A percentile compares a stretch with the other conserved stretches of the same genome.
Evolutionary conservation across 163 green algal genomes (phyloP).

Genomic region (Volvox carteri): DNA sequence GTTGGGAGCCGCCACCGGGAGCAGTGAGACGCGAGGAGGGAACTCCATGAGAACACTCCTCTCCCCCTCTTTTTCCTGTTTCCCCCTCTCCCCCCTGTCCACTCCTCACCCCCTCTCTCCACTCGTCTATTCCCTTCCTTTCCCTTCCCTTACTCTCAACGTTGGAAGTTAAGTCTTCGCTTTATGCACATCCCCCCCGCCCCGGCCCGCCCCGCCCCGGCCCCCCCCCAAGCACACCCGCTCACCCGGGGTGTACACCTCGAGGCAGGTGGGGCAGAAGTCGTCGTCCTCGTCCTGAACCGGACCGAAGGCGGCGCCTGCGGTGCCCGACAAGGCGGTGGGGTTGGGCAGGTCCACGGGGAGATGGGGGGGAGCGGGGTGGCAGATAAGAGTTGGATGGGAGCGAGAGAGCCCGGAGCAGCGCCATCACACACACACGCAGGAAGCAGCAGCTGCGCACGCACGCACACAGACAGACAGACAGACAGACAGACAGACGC

Average conservation of each 20-base stretch:
- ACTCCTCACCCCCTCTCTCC: neutral
- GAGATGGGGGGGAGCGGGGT: neutral
- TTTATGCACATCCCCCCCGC: neutral
- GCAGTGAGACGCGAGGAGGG: too few relatives aligned
- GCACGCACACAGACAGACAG: neutral
- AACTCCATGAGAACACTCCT: too few relatives aligned
- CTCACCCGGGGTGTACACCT: slow-evolving; percentile 74
- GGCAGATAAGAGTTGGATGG: too few relatives aligned
- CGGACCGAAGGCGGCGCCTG: slow-evolving; percentile 35
- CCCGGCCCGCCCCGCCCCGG: neutral
- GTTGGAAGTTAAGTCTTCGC: too few relatives aligned
- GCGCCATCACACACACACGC: too few relatives aligned
- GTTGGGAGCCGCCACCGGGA: too few relatives aligned
- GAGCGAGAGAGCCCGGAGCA: too few relatives aligned
- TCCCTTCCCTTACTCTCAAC: too few relatives aligned
- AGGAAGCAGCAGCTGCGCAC: too few relatives aligned
- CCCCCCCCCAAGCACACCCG: neutral
- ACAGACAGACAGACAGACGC: neutral
- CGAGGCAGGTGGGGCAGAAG: slow-evolving; percentile 91
- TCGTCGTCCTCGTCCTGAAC: slow-evolving; percentile 67
- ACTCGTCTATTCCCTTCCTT: too few relatives aligned
- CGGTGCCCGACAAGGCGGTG: neutral
- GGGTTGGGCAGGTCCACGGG: too few relatives aligned
- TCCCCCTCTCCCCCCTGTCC: neutral
- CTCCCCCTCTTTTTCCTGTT: too few relatives aligned